Evolutionary conservation across 805 yeast genomes (phyloP).

Genomic region (Yamadazyma philogaea): DNA sequence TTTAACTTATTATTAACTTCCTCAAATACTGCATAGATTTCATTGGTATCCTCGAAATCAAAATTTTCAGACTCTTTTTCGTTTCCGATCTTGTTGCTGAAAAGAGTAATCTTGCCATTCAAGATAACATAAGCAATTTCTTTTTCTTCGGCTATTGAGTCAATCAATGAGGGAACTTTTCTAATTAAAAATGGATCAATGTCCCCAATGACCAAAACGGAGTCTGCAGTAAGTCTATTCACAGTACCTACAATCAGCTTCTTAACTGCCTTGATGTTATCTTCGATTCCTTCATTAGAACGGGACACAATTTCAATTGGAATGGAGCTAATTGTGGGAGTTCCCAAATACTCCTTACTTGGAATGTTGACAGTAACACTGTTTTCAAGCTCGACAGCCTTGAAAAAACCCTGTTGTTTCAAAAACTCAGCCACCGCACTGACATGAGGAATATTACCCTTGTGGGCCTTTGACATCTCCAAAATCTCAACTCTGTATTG

Average conservation of each 20-base stretch:
- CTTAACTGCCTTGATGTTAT: slow-evolving; percentile 53
- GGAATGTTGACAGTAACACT: slow-evolving; percentile 41
- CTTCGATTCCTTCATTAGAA: slow-evolving; percentile 39
- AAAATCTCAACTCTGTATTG: slow-evolving; percentile 61
- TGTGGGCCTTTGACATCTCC: slow-evolving; percentile 88
- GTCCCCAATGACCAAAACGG: slow-evolving; percentile 56
- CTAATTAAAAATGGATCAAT: slow-evolving; percentile 60
- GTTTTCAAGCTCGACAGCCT: slow-evolving; percentile 34
- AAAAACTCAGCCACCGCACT: slow-evolving; percentile 69
- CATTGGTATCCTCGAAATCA: slow-evolving; percentile 67
- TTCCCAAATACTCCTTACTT: slow-evolving; percentile 35
- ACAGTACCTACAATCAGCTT: slow-evolving; percentile 70
- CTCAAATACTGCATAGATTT: slow-evolving; percentile 56
- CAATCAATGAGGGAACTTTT: slow-evolving; percentile 43
- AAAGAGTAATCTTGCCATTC: slow-evolving; percentile 52
- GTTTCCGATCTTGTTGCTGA: slow-evolving; percentile 20
- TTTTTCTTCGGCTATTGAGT: slow-evolving; percentile 40
- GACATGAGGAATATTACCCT: slow-evolving; percentile 75
- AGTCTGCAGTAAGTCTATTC: slow-evolving; percentile 67
- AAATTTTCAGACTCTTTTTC: slow-evolving; percentile 23
- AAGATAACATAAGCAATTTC: slow-evolving; percentile 60
- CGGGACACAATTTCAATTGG: slow-evolving; percentile 60
- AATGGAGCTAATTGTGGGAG: slow-evolving; percentile 41
- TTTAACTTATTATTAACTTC: slow-evolving; percentile 54
- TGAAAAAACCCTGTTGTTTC: slow-evolving; percentile 46